Percentiles rank a stretch among this genome's conserved stretches.
Evolutionary conservation across 352 stramenopile species (phyloP).

Genomic region (Globisporangium orthogonon): DNA sequence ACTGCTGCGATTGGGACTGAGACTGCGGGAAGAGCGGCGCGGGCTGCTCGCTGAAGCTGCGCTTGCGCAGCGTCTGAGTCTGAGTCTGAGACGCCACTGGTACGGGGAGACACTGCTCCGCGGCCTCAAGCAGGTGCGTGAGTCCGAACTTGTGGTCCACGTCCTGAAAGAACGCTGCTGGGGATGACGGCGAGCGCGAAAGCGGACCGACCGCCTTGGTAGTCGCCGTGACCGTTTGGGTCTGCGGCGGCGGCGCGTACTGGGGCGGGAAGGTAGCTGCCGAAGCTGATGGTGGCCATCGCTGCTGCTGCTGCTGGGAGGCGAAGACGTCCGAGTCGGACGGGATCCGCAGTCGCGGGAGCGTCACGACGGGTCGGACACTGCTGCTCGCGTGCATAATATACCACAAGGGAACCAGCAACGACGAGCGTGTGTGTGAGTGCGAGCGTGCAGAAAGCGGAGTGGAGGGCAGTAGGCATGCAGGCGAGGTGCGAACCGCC

Average conservation of each 20-base stretch:
- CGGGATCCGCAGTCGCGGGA: conserved; percentile 14
- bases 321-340: conserved; percentile 13
- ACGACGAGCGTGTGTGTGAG: not conserved
- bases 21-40: conserved; percentile 22
- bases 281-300: not conserved
- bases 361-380: conserved; percentile 1
- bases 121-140: conserved; percentile 50
- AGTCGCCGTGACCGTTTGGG: not conserved
- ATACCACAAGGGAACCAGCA: no score
- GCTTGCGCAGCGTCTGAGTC: conserved; percentile 6
- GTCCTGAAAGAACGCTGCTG: conserved; percentile 35
- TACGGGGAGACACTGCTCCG: conserved; percentile 30
- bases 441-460: not conserved
- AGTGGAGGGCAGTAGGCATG: not conserved
- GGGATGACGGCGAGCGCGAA: conserved; percentile 33
- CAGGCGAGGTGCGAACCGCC: no score
- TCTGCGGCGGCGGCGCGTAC: not conserved
- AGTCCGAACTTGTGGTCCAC: conserved; percentile 40
- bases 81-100: conserved; percentile 13
- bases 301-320: conserved; percentile 1
- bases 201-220: conserved; percentile 8
- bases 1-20: conserved; percentile 12
- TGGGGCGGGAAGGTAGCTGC: conserved; percentile 4
- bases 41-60: conserved; percentile 11
- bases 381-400: not conserved